A percentile compares a stretch with the other conserved stretches of the same genome.
Conservation (phyloP, 768 basidiomycete species). For the Cystoderma amianthinum region DNA sequence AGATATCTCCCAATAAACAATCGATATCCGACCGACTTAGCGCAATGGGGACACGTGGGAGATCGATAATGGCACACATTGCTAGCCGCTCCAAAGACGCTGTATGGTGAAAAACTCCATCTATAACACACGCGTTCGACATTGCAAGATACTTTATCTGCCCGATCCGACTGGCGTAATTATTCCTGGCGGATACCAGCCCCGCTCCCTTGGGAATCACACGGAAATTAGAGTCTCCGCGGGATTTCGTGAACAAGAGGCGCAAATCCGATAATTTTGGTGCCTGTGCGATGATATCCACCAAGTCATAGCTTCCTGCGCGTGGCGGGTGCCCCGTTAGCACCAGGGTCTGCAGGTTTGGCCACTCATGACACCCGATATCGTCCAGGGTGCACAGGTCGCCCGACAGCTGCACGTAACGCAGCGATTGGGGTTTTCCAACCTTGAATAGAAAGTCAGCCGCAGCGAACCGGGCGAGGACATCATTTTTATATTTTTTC, state of each 20-base stretch:
- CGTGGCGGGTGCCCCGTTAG: slow-evolving; percentile 31
- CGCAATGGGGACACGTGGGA: slow-evolving; percentile 29
- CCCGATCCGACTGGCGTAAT: slow-evolving; percentile 14
- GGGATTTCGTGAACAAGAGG: slow-evolving; percentile 23
- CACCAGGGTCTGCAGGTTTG: slow-evolving; percentile 26
- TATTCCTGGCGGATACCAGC: slow-evolving; percentile 11
- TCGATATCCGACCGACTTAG: slow-evolving; percentile 23
- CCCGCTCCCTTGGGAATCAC: slow-evolving; percentile 13
- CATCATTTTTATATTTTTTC: slow-evolving; percentile 26
- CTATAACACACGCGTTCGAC: slow-evolving; percentile 28
- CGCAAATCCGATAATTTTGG: slow-evolving; percentile 23
- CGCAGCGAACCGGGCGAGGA: slow-evolving; percentile 20
- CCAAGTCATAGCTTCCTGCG: slow-evolving; percentile 15
- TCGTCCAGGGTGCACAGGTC: slow-evolving; percentile 24
- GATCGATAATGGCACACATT: slow-evolving; percentile 26
- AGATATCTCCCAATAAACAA: slow-evolving; percentile 22
- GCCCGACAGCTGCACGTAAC: slow-evolving; percentile 30
- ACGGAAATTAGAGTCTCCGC: slow-evolving; percentile 17
- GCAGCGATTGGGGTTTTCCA: slow-evolving; percentile 19
- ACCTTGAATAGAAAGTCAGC: slow-evolving; percentile 22
- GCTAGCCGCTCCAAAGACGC: slow-evolving; percentile 23
- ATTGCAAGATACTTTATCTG: slow-evolving; percentile 27
- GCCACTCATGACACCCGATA: slow-evolving; percentile 24
- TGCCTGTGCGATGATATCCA: slow-evolving; percentile 27
- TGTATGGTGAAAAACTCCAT: slow-evolving; percentile 20